These are phyloP conservation scores for Tuber umbilicatum DNA, from an alignment of 495 filamentous ascomycete species.

Conservation along the genomic window DNA sequence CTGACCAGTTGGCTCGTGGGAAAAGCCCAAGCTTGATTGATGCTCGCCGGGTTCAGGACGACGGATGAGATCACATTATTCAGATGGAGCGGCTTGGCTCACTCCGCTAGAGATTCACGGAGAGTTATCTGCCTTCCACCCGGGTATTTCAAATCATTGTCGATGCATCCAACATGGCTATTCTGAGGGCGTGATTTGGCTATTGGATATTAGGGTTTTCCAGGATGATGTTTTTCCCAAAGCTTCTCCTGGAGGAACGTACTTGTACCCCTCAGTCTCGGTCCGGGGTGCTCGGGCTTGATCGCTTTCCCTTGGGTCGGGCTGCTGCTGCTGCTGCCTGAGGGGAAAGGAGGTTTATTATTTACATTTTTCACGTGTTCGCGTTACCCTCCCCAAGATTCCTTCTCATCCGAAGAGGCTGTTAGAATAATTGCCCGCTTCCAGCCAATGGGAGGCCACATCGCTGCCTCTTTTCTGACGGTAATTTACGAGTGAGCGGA, in stretches of 20 bases:
- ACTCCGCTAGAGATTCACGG: background rate
- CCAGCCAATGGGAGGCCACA: background rate
- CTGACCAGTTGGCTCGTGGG: background rate
- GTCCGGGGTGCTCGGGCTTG: background rate
- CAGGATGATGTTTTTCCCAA: too few relatives aligned
- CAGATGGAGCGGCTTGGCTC: background rate
- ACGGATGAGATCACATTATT: background rate
- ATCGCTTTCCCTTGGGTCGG: background rate
- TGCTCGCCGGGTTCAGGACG: background rate
- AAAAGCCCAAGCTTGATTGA: background rate
- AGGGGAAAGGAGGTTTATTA: background rate
- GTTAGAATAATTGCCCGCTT: background rate
- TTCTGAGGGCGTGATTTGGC: background rate
- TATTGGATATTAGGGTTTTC: background rate
- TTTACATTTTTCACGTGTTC: background rate
- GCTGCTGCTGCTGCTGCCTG: background rate
- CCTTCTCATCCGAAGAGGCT: background rate
- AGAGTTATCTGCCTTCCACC: background rate
- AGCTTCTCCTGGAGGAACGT: too few relatives aligned
- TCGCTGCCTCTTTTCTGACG: conserved; percentile 18
- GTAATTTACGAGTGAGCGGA: conserved; percentile 1
- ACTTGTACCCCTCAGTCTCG: too few relatives aligned
- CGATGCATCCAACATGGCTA: background rate
- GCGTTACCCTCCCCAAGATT: background rate
- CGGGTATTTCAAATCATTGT: background rate